Evolutionary conservation across 1,284 basidiomycete genomes (phyloP), one percentile per base, ranked within the genome.

Genomic region (Macrocybe sp.): DNA sequence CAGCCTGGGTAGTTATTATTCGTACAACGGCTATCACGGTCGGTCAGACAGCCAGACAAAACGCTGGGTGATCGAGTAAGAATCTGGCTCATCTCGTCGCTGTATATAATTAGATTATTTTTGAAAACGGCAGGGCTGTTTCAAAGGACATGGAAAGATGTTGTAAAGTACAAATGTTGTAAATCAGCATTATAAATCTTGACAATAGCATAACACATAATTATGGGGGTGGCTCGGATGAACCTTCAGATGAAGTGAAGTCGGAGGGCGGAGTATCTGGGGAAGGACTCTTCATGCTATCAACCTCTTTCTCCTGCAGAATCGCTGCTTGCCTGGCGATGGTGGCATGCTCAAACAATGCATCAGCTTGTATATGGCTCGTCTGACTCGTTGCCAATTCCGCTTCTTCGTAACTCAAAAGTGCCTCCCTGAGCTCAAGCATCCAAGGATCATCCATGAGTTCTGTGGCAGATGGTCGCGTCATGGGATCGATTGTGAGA

Each of bases 381-480:
- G 74, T 74, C 14, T 78, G 74, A 51, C 70, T 76, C 11, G 70
- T 73, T 5, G 72, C 71, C 52, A 79, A 68, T 57, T 85, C 83
- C 1, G 75, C 74, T 52, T 84, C 83, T 54, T 87, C 82, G 56
- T 83, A 88, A 48, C 71, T 78, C 46, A 76, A 64, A 41, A 90
- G 69, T 11, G 79, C 77, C 58, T 84, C 84, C 48, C 83, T 78
- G 66, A 91, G 85, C 46, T 86, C 81, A 37, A 86, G 69, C 72
- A 99, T 91, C 97, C 97, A 99, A 11, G 84, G 79, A 65, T 99
- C 92, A 42, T 86, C 76, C 67, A 95, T 79, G 22, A 99, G 76
- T 63, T 98, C 92, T 7, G 74, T 67, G 0, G 97, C 94, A 4
- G 86, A 83, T 0, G 97, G 96, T 39, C 97, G 80, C 51, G 79